Evolutionary conservation across 257 asterid genomes (phyloP).

Genomic region (Craterostigma plantagineum): DNA sequence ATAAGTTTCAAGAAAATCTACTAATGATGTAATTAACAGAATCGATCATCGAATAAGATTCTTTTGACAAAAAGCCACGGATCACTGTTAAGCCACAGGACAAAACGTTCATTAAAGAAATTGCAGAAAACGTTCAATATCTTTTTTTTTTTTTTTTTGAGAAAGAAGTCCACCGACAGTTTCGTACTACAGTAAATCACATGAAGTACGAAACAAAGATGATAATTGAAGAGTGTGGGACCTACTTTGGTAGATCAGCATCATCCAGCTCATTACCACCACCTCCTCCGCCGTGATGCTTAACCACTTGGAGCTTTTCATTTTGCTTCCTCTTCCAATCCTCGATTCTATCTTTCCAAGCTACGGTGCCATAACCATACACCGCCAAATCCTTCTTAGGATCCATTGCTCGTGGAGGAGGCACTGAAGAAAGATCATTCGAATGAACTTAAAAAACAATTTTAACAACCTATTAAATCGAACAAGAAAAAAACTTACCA

Average conservation of each 20-base stretch:
- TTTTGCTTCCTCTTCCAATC: slow-evolving; percentile 80
- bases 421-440: slow-evolving; percentile 28
- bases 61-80: too few species aligned
- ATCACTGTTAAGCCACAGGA: too few species aligned
- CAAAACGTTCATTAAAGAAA: too few species aligned
- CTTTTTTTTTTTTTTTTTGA: too few species aligned
- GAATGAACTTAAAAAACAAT: slow-evolving; percentile 2
- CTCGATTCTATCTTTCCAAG: slow-evolving; percentile 92
- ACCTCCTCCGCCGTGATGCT: slow-evolving; percentile 56
- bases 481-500: slow-evolving; percentile 17
- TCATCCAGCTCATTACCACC: slow-evolving; percentile 52
- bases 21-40: too few species aligned
- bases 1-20: too few species aligned
- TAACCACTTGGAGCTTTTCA: slow-evolving; percentile 66
- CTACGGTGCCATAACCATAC: slow-evolving; percentile 76
- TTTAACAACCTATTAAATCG: neutral
- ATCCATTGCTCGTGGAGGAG: slow-evolving; percentile 81
- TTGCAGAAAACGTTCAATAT: too few species aligned
- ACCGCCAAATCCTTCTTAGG: slow-evolving; percentile 80
- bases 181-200: neutral
- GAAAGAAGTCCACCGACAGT: slow-evolving; percentile 13
- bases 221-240: slow-evolving; percentile 2
- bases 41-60: too few species aligned
- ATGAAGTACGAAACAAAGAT: slow-evolving; percentile 7
- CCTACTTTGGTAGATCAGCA: slow-evolving; percentile 72